Evolutionary conservation across 257 asterid genomes (phyloP), one percentile per base, ranked within the genome.

Genomic region (Solanum verrucosum): DNA sequence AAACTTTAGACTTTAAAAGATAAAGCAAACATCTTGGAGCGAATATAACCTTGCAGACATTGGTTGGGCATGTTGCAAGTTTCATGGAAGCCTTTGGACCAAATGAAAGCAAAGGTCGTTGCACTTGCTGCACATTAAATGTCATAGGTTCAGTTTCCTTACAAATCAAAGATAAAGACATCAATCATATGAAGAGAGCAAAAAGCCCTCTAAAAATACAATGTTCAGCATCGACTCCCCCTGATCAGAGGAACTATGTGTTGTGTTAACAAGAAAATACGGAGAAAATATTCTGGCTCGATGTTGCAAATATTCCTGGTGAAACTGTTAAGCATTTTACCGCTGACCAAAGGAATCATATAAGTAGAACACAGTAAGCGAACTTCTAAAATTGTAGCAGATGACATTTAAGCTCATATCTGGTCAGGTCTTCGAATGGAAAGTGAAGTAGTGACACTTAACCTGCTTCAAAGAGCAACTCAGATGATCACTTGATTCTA

Each of bases 21-120:
- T 73, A 73, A 73, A 90, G 88, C 79, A 87, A 75, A 1, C 60
- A 84, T 77, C 75, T 37, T 71, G 73, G 72, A 70, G 71, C 27
- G 67, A 77, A 89, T 31, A 88, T 87, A 87, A 96, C 99, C 99
- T 97, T 97, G 93, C 93, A 94, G 87, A 96, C 97, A 91, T 94
- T 93, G 82, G 93, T 90, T 4, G 99, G 98, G 90, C 88, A 84
- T 9, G 99, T 95, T 89, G 91, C 91, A 81, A 96, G 98, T 91
- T 94, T 93, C 93, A 92, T 90, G 91, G 98, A 93, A 88, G 96
- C 93, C 90, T 96, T 96, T 4, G 99, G 99, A 74, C 99, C 99
- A 92, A 97, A 97, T 11, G 98, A 97, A 87, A 94, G 93, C 88
- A 96, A 90, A 44, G 98, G 98, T 74, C 99, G 96, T 88, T 96